These are phyloP conservation scores for Scedosporium apiospermum DNA, from an alignment of 2,329 filamentous ascomycete species.

Conservation along the genomic window DNA sequence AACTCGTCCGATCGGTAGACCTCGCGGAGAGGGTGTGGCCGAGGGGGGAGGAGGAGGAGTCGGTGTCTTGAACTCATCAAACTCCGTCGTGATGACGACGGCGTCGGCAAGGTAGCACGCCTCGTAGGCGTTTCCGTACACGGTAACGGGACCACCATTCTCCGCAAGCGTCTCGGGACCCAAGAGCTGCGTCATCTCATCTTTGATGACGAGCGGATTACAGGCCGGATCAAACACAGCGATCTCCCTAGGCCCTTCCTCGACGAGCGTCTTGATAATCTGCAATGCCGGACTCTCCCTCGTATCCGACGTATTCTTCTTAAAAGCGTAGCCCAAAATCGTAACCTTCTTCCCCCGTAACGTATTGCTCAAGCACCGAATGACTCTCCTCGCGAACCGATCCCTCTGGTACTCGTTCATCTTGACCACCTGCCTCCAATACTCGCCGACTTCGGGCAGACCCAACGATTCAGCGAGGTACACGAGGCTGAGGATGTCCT, in stretches of 20 bases:
- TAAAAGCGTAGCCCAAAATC: constrained; percentile 69
- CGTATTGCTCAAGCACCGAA: constrained; percentile 59
- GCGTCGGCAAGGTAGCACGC: constrained; percentile 40
- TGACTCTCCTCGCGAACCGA: constrained; percentile 57
- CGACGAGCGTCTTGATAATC: constrained; percentile 55
- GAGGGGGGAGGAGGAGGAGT: constrained; percentile 16
- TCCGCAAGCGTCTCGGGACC: constrained; percentile 20
- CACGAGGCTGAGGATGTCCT: constrained; percentile 65
- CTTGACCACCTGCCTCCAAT: constrained; percentile 64
- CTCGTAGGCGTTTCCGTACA: constrained; percentile 38
- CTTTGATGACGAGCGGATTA: constrained; percentile 38
- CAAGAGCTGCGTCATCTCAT: constrained; percentile 38
- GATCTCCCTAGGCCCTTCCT: constrained; percentile 54
- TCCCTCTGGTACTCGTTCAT: constrained; percentile 70
- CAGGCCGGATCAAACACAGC: constrained; percentile 61
- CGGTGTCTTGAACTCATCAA: constrained; percentile 43
- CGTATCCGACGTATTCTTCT: constrained; percentile 69
- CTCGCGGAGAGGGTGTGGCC: constrained; percentile 11
- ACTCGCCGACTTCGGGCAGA: constrained; percentile 61
- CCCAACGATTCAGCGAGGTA: constrained; percentile 65
- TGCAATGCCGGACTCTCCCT: constrained; percentile 61
- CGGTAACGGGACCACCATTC: constrained; percentile 32
- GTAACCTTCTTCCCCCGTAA: constrained; percentile 61
- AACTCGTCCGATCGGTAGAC: background rate
- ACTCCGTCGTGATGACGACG: constrained; percentile 45